Base-by-base conservation (phyloP, 2,329 filamentous ascomycete species). In the Fusarium sulawesiense region DNA sequence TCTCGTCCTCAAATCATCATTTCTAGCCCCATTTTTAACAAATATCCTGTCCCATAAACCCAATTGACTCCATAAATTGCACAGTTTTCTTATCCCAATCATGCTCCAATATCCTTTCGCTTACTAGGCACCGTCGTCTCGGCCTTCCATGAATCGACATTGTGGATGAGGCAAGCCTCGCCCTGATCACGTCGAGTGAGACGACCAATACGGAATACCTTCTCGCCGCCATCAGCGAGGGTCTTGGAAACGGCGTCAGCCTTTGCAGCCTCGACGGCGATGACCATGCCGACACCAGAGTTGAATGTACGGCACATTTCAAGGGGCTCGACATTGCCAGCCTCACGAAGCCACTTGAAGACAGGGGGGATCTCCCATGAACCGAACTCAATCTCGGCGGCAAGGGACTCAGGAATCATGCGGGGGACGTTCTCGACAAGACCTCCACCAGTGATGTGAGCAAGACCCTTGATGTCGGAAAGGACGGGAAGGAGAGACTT, bases 221-320 rank as follows among this genome's bases (percentile, higher is more conserved):
- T 90, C 85, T 98, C 94, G 3, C 71, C 71, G 18, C 87, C 85
- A 27, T 83, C 84, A 75, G 89, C 84, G 23, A 98, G 83, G 46
- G 88, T 82, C 55, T 83, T 80, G 21, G 84, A 83, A 3, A 93
- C 89, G 40, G 85, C 83, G 8, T 88, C 85, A 3, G 85, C 92
- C 72, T 92, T 87, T 34, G 83, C 85, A 59, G 87, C 83, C 29
- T 87, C 88, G 4, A 98, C 93, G 7, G 94, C 93, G 30, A 94
- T 85, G 8, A 98, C 92, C 94, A 99, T 98, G 48, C 96, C 96
- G 46, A 99, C 83, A 53, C 96, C 96, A 10, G 92, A 94, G 83
- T 99, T 99, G 87, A 97, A 98, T 3, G 94, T 96, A 61, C 94
- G 87, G 54, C 91, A 93, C 88, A 98, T 97, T 83, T 99, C 96